A percentile compares a stretch with the other conserved stretches of the same genome.
Conservation (phyloP, 2,329 filamentous ascomycete species). For the Cordyceps fumosorosea region DNA sequence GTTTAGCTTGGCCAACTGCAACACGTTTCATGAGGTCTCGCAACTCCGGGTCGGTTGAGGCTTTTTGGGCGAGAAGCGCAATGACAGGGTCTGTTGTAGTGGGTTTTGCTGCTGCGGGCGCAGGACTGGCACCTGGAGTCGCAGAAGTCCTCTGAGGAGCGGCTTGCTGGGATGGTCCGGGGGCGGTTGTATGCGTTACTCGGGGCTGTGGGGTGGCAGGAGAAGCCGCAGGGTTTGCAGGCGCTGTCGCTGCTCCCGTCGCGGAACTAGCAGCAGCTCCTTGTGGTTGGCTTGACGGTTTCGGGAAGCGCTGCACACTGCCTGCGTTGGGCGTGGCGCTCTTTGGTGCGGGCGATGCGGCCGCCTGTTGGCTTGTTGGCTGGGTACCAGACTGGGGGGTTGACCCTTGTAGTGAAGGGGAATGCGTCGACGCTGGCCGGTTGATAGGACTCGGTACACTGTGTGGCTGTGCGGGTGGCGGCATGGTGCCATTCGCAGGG, state of each 20-base stretch:
- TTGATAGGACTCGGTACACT: conserved; percentile 11
- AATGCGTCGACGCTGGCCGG: background rate
- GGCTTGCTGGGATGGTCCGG: background rate
- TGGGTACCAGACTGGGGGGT: background rate
- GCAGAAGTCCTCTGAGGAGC: conserved; percentile 2
- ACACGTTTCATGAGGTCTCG: conserved; percentile 80
- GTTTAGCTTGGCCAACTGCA: conserved; percentile 65
- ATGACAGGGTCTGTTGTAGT: conserved; percentile 66
- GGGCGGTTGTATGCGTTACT: background rate
- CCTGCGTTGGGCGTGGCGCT: background rate
- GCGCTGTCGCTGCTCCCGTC: conserved; percentile 6
- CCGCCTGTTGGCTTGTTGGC: background rate
- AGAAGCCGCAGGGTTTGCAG: background rate
- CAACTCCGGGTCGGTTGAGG: conserved; percentile 64
- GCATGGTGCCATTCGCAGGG: conserved; percentile 56
- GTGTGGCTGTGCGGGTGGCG: conserved; percentile 38
- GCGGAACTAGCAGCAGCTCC: conserved; percentile 18
- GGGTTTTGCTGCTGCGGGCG: conserved; percentile 19
- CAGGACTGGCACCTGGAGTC: conserved; percentile 12
- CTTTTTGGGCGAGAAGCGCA: conserved; percentile 68
- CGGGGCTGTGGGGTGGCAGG: background rate
- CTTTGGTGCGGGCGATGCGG: background rate
- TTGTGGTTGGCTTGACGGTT: conserved; percentile 13
- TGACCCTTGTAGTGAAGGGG: conserved; percentile 3
- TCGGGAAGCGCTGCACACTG: background rate